Conservation (phyloP, 345 rosid species). For the Melaleuca alternifolia region DNA sequence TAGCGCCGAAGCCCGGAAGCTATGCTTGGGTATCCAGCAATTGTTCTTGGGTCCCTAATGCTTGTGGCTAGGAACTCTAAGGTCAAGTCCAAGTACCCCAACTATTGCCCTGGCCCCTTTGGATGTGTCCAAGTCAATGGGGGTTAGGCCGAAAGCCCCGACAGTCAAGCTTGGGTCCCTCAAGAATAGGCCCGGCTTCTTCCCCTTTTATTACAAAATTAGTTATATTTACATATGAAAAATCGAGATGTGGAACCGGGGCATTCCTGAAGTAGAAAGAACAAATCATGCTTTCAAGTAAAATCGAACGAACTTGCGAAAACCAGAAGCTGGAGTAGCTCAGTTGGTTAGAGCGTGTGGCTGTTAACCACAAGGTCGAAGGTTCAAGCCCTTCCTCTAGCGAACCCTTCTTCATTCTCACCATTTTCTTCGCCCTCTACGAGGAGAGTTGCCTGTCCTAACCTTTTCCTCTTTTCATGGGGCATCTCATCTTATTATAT, state of each 20-base stretch:
- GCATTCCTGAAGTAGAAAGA: too few species aligned
- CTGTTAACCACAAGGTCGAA: constrained; percentile 92
- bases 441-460: neutral
- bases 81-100: neutral
- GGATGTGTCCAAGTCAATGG: neutral
- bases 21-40: neutral
- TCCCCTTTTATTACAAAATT: neutral
- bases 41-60: neutral
- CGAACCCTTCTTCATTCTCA: neutral
- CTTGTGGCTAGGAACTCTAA: neutral
- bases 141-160: neutral
- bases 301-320: accelerated
- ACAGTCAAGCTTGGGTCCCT: neutral
- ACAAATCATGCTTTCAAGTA: neutral
- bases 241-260: too few species aligned
- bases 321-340: constrained; percentile 47
- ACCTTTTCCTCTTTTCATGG: neutral
- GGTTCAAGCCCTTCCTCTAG: constrained; percentile 75
- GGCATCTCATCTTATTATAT: neutral
- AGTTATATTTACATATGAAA: neutral
- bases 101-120: neutral
- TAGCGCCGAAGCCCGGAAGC: neutral
- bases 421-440: neutral
- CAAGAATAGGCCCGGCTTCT: neutral
- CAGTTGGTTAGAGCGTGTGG: constrained; percentile 90